Evolutionary conservation across 2,329 filamentous ascomycete genomes (phyloP), one percentile per base, ranked within the genome.

Genomic region (Fusarium sp.): DNA sequence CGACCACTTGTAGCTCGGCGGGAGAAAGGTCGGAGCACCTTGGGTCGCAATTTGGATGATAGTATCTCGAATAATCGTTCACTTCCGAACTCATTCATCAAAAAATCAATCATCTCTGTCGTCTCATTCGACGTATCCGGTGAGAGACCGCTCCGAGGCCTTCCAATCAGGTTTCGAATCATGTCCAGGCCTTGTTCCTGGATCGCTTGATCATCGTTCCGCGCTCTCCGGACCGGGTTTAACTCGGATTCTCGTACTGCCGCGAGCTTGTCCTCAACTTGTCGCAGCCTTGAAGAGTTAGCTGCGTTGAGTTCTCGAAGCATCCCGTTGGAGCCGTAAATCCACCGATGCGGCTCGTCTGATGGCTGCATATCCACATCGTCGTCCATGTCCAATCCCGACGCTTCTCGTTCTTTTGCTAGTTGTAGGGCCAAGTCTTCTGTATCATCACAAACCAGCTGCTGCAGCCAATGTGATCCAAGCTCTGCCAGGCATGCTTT

Each of bases 121-220:
- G 85, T 87, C 59, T 86, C 85, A 50, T 78, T 76, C 9, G 81
- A 76, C 15, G 79, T 78, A 17, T 86, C 79, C 81, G 88, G 63
- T 77, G 83, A 69, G 80, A 84, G 69, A 78, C 87, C 70, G 78
- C 82, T 62, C 15, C 78, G 77, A 10, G 79, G 76, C 48, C 90
- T 88, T 58, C 90, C 91, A 69, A 97, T 92, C 31, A 98, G 83
- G 77, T 99, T 99, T 54, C 95, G 88, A 65, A 99, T 88, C 71
- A 98, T 91, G 72, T 96, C 91, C 18, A 98, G 86, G 0, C 91
- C 92, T 78, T 98, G 94, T 76, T 97, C 93, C 79, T 98, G 95
- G 27, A 97, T 91, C 4, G 90, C 90, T 36, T 94, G 84, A 68
- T 96, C 92, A 68, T 97, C 91, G 68, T 89, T 89, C 51, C 90